phyloP scores from a whole-genome alignment of 805 yeast genomes.

The Candida verbasci region DNA sequence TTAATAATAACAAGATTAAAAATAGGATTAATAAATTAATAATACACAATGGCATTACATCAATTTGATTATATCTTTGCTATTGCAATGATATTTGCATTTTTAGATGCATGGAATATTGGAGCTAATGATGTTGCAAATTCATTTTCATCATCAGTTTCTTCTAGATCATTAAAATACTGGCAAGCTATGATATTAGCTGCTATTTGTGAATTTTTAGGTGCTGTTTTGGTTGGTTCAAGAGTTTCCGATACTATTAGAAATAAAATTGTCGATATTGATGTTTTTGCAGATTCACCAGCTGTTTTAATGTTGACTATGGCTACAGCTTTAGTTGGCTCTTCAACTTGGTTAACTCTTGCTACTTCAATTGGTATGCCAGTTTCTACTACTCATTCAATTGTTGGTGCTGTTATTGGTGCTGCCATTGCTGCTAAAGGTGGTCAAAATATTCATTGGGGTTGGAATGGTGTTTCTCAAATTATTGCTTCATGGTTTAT shows the following conservation, averaged over 20 bases:
- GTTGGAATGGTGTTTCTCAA: conserved; percentile 69
- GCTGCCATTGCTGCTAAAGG: conserved; percentile 73
- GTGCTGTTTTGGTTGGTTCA: conserved; percentile 70
- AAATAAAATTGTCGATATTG: conserved; percentile 54
- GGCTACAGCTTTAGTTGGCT: conserved; percentile 73
- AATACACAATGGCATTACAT: conserved; percentile 33
- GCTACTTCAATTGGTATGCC: conserved; percentile 71
- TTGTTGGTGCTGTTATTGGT: conserved; percentile 73
- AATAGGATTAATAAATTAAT: too few relatives aligned
- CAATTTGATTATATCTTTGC: conserved; percentile 72
- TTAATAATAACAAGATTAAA: too few relatives aligned
- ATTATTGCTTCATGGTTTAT: conserved; percentile 78
- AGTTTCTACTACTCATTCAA: conserved; percentile 78
- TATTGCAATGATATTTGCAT: conserved; percentile 63
- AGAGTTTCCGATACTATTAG: conserved; percentile 72
- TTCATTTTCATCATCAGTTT: conserved; percentile 73
- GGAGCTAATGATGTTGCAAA: conserved; percentile 83
- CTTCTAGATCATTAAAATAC: conserved; percentile 63
- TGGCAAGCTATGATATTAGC: conserved; percentile 77
- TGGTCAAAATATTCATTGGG: conserved; percentile 59
- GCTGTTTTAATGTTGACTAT: conserved; percentile 71
- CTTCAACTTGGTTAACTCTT: conserved; percentile 62
- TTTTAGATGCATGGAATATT: conserved; percentile 73
- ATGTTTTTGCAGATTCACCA: conserved; percentile 49
- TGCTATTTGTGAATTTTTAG: conserved; percentile 66